Evolutionary conservation across 2,329 filamentous ascomycete species (phyloP), one percentile per base, ranked within the genome.

Genomic region (Diatrype stigma): DNA sequence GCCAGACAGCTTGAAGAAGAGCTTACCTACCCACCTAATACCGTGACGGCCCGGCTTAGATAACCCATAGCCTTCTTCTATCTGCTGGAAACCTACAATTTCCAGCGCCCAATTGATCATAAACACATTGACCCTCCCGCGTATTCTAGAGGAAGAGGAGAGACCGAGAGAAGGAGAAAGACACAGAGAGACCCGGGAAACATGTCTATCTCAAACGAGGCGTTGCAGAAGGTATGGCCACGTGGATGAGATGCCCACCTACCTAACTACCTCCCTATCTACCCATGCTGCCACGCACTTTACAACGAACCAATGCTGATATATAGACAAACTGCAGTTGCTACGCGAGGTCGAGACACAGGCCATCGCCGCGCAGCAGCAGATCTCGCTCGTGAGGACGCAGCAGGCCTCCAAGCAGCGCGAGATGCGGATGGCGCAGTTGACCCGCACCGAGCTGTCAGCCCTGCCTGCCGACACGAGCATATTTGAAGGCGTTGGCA

Each of bases 201-300:
- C 10, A 96, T 97, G 93, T 90, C 93, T 49, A 94, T 97, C 62
- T 87, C 92, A 49, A 96, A 95, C 65, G 90, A 96, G 74, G 91
- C 92, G 52, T 77, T 97, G 58, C 89, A 96, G 69, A 96, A 96
- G 86, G 93, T 93, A 67, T 55, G 57, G 37, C n/a, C 32, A 11
- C 17, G 42, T 16, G 46, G 26, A 58, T 45, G 51, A 49, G 49
- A 17, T 30, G 37, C 21, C 35, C 46, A 42, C 38, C 6, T 34
- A 32, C 37, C 40, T 26, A 38, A n/a, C n/a, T n/a, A n/a, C n/a
- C n/a, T n/a, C n/a, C n/a, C n/a, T n/a, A n/a, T 40, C 6, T 34
- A 32, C 37, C 40, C 30, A 38, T 40, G 38, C 26, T 46, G n/a
- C n/a, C n/a, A n/a, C n/a, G n/a, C n/a, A 32, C 49, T 48, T 47